A percentile compares a stretch with the other conserved stretches of the same genome.
Conservation (phyloP, 495 filamentous ascomycete genomes). For the Xylaria nigripes region DNA sequence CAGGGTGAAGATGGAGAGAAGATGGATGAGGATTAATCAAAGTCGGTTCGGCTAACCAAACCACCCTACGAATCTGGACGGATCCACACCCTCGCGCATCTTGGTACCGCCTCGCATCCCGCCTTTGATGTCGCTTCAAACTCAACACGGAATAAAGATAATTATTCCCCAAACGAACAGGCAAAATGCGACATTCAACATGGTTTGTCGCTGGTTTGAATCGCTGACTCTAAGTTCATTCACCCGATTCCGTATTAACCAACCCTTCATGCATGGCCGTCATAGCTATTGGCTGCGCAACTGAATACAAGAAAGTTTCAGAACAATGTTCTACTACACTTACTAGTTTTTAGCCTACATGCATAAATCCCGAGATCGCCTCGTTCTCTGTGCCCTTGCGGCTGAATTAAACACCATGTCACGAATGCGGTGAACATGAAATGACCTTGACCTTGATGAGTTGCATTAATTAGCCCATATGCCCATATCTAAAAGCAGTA, state of each 20-base stretch:
- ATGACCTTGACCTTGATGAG: no score
- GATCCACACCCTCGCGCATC: not conserved
- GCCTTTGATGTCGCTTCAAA: not conserved
- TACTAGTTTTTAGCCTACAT: not conserved
- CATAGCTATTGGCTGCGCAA: not conserved
- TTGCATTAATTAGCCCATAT: no score
- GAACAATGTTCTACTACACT: not conserved
- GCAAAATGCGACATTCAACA: not conserved
- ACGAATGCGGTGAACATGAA: no score
- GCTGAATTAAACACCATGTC: not conserved
- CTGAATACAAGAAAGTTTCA: constrained; percentile 6
- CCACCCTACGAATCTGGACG: not conserved
- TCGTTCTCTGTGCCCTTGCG: not conserved
- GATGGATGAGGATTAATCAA: constrained; percentile 41
- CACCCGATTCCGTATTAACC: not conserved
- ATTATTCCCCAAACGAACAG: not conserved
- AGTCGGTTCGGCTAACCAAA: not conserved
- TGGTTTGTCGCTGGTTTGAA: constrained; percentile 3
- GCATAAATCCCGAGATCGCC: not conserved
- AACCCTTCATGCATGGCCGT: not conserved
- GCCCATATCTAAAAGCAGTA: no score
- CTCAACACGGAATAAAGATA: not conserved
- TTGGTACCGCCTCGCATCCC: not conserved
- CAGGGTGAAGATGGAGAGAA: constrained; percentile 32
- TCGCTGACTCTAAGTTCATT: not conserved